phyloP scores from a whole-genome alignment of 1,284 basidiomycete genomes.

The Wallemia ichthyophaga region DNA sequence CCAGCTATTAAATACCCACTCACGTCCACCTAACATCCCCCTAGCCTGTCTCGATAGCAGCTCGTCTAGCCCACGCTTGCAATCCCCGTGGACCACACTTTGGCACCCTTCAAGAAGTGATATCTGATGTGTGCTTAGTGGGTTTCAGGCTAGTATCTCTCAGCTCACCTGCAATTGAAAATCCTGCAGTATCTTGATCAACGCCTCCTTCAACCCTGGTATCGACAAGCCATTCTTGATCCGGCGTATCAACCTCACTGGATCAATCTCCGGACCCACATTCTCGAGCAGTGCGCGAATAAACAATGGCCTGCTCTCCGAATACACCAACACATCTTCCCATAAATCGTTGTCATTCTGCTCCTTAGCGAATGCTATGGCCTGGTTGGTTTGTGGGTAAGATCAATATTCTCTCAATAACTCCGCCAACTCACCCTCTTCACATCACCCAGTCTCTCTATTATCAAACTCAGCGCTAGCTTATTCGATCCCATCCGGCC shows the following conservation, averaged over 20 bases:
- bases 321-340: constrained; percentile 83
- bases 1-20: no score
- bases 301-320: constrained; percentile 77
- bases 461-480: constrained; percentile 73
- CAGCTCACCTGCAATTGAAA: constrained; percentile 38
- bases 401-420: background rate
- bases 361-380: constrained; percentile 94
- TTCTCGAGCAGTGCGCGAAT: constrained; percentile 84
- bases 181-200: constrained; percentile 89
- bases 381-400: constrained; percentile 20
- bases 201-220: constrained; percentile 64
- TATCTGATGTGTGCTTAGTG: constrained; percentile 22
- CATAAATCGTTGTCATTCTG: constrained; percentile 91
- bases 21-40: background rate
- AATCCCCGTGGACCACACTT: constrained; percentile 48
- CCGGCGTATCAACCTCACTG: constrained; percentile 66
- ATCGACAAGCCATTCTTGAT: constrained; percentile 92
- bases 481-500: constrained; percentile 95
- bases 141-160: background rate
- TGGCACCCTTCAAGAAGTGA: constrained; percentile 71
- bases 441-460: constrained; percentile 79
- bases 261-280: constrained; percentile 83
- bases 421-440: constrained; percentile 31
- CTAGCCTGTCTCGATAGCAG: background rate
- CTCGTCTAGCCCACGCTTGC: background rate